These are phyloP conservation scores for Diaporthe australafricana DNA, from an alignment of 2,329 filamentous ascomycete species.

Conservation along the genomic window DNA sequence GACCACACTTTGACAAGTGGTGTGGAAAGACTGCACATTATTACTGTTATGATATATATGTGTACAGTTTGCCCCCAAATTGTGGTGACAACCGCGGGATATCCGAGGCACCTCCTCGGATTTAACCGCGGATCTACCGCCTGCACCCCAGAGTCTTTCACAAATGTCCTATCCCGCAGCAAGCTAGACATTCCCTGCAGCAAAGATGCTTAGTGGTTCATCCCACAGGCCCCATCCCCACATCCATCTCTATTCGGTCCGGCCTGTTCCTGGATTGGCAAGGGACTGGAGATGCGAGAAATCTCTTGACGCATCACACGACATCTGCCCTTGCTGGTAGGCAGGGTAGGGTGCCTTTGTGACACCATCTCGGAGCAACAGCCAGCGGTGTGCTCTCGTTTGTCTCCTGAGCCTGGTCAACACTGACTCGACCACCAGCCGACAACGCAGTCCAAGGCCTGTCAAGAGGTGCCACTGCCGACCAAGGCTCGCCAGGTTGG, in stretches of 20 bases:
- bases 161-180: neutral
- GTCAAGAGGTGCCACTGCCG: neutral
- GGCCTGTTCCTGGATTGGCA: constrained; percentile 2
- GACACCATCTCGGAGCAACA: neutral
- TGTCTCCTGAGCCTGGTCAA: neutral
- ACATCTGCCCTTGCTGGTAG: constrained; percentile 8
- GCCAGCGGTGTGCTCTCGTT: constrained; percentile 18
- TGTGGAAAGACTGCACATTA: neutral
- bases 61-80: neutral
- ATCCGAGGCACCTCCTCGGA: neutral
- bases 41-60: neutral
- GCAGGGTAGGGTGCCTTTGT: neutral
- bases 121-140: constrained; percentile 20
- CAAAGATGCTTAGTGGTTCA: constrained; percentile 11
- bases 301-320: constrained; percentile 5
- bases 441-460: neutral
- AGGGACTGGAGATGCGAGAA: neutral
- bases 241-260: neutral
- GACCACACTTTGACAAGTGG: neutral
- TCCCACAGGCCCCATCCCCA: neutral
- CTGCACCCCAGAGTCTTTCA: neutral
- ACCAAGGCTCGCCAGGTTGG: neutral
- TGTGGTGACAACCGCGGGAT: neutral
- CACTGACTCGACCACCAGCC: constrained; percentile 3
- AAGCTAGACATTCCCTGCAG: neutral